Conservation (phyloP, 1,284 basidiomycete species). For the Thelephora terrestris region DNA sequence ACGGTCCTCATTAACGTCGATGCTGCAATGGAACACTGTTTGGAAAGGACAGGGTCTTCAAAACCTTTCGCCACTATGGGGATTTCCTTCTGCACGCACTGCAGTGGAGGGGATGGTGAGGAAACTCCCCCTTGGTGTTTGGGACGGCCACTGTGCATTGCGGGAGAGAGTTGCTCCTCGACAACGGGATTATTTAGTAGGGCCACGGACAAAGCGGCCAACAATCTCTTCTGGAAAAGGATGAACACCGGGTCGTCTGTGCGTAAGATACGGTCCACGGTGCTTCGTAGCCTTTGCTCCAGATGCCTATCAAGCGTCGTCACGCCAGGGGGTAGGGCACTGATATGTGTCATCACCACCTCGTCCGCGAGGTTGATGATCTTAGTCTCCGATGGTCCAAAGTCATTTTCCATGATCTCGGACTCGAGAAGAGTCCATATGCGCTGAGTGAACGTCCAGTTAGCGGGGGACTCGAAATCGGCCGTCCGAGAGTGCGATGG, state of each 20-base stretch:
- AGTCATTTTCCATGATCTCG: slow-evolving; percentile 38
- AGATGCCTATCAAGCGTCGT: slow-evolving; percentile 26
- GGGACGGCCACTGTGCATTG: too few relatives aligned
- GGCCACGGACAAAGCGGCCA: slow-evolving; percentile 31
- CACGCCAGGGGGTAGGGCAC: slow-evolving; percentile 8
- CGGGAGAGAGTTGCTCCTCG: too few relatives aligned
- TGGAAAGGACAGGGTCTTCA: slow-evolving; percentile 30
- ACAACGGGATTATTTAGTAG: slow-evolving; percentile 15
- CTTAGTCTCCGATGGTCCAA: slow-evolving; percentile 33
- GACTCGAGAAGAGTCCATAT: slow-evolving; percentile 54
- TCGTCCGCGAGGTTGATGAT: slow-evolving; percentile 62
- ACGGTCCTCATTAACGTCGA: slow-evolving; percentile 23
- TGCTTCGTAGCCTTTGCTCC: slow-evolving; percentile 39
- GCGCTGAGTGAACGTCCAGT: slow-evolving; percentile 37
- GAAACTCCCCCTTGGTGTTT: too few relatives aligned
- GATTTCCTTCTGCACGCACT: slow-evolving; percentile 9
- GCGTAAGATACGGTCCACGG: slow-evolving; percentile 51
- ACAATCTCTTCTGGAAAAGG: slow-evolving; percentile 46
- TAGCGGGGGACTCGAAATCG: slow-evolving; percentile 8
- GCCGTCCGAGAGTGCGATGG: slow-evolving; percentile 2
- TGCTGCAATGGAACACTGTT: slow-evolving; percentile 22
- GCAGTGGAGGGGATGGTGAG: neutral
- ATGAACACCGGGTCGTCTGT: slow-evolving; percentile 54
- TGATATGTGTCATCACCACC: slow-evolving; percentile 35
- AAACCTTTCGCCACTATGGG: slow-evolving; percentile 33